Percentiles rank a stretch among this genome's conserved stretches.
Conservation (phyloP, 139 green algal species). For the Chlorella sorokiniana region DNA sequence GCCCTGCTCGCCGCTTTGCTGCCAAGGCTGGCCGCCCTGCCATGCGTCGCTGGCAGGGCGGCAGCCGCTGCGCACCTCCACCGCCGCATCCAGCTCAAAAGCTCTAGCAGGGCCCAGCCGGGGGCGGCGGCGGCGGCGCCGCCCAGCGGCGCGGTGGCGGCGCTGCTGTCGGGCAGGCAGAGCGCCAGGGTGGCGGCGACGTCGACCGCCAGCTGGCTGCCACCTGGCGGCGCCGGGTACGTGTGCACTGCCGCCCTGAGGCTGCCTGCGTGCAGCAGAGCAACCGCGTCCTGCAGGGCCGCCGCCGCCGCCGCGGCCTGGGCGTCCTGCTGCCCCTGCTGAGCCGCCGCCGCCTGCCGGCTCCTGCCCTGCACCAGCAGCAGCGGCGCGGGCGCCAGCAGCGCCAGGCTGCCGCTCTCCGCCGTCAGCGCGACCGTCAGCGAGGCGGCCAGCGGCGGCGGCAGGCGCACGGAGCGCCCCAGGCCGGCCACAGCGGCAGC, state of each 20-base stretch:
- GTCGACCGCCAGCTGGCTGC: constrained; percentile 7
- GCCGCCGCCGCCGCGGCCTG: not conserved
- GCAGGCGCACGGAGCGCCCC: not conserved
- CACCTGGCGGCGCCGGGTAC: not conserved
- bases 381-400: constrained; percentile 19
- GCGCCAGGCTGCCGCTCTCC: not conserved
- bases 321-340: not conserved
- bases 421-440: constrained; percentile 36
- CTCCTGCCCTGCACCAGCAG: not conserved
- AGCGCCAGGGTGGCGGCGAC: not conserved
- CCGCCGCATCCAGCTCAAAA: constrained; percentile 16
- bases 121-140: not conserved
- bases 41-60: not conserved
- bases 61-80: constrained; percentile 7
- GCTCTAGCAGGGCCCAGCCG: constrained; percentile 11
- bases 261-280: constrained; percentile 5
- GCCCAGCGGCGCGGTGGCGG: not conserved
- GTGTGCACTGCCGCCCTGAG: constrained; percentile 16
- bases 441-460: constrained; percentile 24
- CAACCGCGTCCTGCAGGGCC: not conserved
- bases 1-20: not conserved
- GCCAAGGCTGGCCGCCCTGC: not conserved
- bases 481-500: not conserved
- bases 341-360: not conserved
- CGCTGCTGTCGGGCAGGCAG: constrained; percentile 26